Percentiles rank a stretch among this genome's conserved stretches.
phyloP scores from a whole-genome alignment of 2,329 filamentous ascomycete species.

The Cladosporium colombiae region DNA sequence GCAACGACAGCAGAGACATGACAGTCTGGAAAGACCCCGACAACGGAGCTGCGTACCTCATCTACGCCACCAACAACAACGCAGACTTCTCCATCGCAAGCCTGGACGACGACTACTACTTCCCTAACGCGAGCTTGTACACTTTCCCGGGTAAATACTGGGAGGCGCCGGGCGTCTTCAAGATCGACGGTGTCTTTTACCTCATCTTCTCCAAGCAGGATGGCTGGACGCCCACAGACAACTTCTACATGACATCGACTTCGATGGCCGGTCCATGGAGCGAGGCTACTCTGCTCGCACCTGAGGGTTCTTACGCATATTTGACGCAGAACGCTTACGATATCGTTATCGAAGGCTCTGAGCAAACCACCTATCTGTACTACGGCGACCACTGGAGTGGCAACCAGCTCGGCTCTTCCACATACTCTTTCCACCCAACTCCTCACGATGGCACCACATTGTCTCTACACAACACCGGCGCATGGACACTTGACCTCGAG shows the following conservation, averaged over 20 bases:
- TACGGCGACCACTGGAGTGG: slow-evolving; percentile 68
- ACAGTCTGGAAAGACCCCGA: slow-evolving; percentile 61
- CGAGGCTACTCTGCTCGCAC: slow-evolving; percentile 60
- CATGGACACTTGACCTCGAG: slow-evolving; percentile 31
- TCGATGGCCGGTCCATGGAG: slow-evolving; percentile 63
- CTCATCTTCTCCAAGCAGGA: slow-evolving; percentile 59
- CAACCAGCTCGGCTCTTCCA: slow-evolving; percentile 50
- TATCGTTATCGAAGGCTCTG: slow-evolving; percentile 46
- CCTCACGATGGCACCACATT: slow-evolving; percentile 26
- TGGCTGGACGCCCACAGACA: slow-evolving; percentile 63
- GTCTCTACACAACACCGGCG: slow-evolving; percentile 28
- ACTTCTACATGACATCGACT: slow-evolving; percentile 61
- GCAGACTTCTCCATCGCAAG: slow-evolving; percentile 31
- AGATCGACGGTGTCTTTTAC: slow-evolving; percentile 62
- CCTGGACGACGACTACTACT: slow-evolving; percentile 31
- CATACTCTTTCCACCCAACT: slow-evolving; percentile 33
- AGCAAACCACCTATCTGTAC: slow-evolving; percentile 52
- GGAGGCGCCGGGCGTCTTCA: slow-evolving; percentile 65
- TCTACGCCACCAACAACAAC: slow-evolving; percentile 48
- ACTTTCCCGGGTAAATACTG: slow-evolving; percentile 29
- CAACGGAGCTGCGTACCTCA: slow-evolving; percentile 61
- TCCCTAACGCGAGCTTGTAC: slow-evolving; percentile 27
- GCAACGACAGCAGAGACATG: slow-evolving; percentile 58
- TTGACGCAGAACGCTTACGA: slow-evolving; percentile 63
- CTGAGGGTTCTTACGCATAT: slow-evolving; percentile 59